Base-by-base conservation (phyloP, 345 rosid genomes). In the Combretum micranthum region DNA sequence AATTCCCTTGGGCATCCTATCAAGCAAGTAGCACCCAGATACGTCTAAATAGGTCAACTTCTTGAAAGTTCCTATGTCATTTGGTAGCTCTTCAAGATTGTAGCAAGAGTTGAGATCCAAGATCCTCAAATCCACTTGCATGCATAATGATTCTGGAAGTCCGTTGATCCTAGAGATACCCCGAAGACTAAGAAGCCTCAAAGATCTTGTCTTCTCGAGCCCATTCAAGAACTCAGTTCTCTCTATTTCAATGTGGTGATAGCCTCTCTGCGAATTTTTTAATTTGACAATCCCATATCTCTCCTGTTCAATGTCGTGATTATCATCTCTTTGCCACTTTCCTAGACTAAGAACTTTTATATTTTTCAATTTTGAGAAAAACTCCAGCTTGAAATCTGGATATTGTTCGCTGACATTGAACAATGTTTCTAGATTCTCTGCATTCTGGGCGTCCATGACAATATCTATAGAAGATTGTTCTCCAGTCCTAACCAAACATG, bases 141-240 rank as follows among this genome's bases (percentile, higher is more conserved):
- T 65, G 25, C 74, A 56, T 9, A 72, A 32, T 49, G 74, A 63
- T 15, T 43, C 20, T 0, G 72, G 72, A 13, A 81, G 78, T 54
- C 50, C 60, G 8, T 18, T 21, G 44, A 84, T 77, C 50, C 80
- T 73, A 23, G 81, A 79, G 65, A 84, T 69, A 22, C 91, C 87
- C 72, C 72, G 87, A 47, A 81, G 75, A 49, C 87, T 79, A 39
- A 84, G n/a, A n/a, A n/a, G n/a, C n/a, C n/a, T n/a, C n/a, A n/a
- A n/a, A n/a, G n/a, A n/a, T n/a, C n/a, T n/a, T 53, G 47, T 47
- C 12, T 44, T 62, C 18, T 10, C 1, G 17, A 80, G 62, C 15
- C 20, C 44, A 66, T 62, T 53, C 66, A 62, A 22, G 52, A 53
- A 53, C 4, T 47, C 52, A 0, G 45, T 45, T 8, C 22, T 51